Base-by-base conservation (phyloP, 441 rosid genomes). In the Eutrema salsugineum region DNA sequence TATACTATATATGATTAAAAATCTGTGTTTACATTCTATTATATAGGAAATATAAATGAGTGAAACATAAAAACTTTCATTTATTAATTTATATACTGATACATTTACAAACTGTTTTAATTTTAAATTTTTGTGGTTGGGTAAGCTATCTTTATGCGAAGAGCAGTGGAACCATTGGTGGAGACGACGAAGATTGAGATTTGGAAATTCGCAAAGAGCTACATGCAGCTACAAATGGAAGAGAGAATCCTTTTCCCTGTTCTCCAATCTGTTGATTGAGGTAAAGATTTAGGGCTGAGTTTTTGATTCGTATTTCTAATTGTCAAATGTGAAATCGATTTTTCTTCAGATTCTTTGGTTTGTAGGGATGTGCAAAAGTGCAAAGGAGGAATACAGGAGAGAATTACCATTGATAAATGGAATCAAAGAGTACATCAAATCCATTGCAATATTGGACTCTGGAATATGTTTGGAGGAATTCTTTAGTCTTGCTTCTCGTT, bases 351-450 rank as follows among this genome's bases (percentile, higher is more conserved):
- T 14, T 43, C 54, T 51, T 22, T 16, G 7, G 11, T 54, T 3
- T 75, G 77, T 63, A 88, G 94, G 92, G 42, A 44, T 85, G 49
- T 87, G 92, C 44, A 85, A 80, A 73, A 83, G 76, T 48, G 89
- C 91, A 9, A 83, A 82, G 20, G 86, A 81, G 39, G 87, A 87
- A 56, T 93, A 89, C 67, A 91, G 85, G 36, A 87, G 87, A 85
- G 84, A 82, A 67, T 83, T 89, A 3, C 95, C 95, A 6, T 65
- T 72, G 71, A 87, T 89, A 88, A 89, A 89, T 75, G 95, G 95
- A 42, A 89, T 89, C 70, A 87, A 80, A 80, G 92, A 89, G 73
- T 86, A 79, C 69, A 87, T 89, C 63, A 89, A 89, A 72, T 82
- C 93, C 3, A 75, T 85, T 72, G 86, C 73, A 27, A 90, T 86